Conservation (phyloP, 257 asterid species). For the Ajuga chamaepitys region DNA sequence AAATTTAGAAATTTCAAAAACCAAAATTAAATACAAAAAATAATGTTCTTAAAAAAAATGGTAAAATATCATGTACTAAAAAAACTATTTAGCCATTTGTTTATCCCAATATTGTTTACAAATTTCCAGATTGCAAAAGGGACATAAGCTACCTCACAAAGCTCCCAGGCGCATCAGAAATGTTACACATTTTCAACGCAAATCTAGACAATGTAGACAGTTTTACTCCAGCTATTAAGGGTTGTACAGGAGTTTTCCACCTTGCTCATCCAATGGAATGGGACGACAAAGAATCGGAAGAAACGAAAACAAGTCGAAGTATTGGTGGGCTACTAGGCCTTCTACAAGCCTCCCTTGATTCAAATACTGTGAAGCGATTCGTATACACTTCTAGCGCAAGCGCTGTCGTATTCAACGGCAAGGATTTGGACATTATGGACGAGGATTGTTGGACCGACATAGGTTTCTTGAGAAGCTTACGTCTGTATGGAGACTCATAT, state of each 20-base stretch:
- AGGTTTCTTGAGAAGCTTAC: constrained; percentile 10
- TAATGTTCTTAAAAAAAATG: no score
- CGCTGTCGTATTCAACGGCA: constrained; percentile 14
- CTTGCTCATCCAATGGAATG: constrained; percentile 48
- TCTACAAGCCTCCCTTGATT: constrained; percentile 25
- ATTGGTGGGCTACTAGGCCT: constrained; percentile 31
- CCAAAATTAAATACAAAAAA: no score
- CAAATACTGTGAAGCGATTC: constrained; percentile 40
- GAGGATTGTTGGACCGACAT: constrained; percentile 23
- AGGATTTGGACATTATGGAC: constrained; percentile 4
- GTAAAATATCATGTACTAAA: no score
- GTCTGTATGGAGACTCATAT: constrained; percentile 16
- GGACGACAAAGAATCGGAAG: constrained; percentile 29
- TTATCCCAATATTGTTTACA: no score
- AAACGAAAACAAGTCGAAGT: constrained; percentile 15
- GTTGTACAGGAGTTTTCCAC: constrained; percentile 53
- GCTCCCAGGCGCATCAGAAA: constrained; percentile 36
- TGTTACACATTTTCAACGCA: constrained; percentile 34
- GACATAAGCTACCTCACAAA: constrained; percentile 42
- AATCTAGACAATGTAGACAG: constrained; percentile 35
- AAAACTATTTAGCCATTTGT: no score
- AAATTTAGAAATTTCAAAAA: no score
- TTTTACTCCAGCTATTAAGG: constrained; percentile 34
- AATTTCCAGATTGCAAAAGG: constrained; percentile 17
- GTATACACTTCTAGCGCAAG: constrained; percentile 32